These are phyloP conservation scores for Stemphylium lycopersici DNA, from an alignment of 2,329 filamentous ascomycete species.

Conservation along the genomic window DNA sequence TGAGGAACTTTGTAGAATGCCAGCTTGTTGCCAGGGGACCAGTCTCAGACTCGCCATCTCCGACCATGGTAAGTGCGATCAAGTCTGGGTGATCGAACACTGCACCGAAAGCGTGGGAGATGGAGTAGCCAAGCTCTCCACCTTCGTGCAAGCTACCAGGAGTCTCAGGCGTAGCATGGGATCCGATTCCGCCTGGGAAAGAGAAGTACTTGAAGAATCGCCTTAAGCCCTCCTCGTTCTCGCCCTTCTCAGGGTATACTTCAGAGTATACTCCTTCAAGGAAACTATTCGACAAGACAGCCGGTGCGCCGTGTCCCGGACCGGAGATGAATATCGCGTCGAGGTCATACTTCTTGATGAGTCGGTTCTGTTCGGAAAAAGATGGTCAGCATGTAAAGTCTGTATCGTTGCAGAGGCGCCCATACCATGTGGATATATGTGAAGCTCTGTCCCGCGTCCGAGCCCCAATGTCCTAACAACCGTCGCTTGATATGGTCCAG, in stretches of 20 bases:
- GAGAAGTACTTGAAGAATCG: conserved; percentile 84
- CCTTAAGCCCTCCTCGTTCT: conserved; percentile 71
- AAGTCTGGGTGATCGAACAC: conserved; percentile 78
- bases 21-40: conserved; percentile 79
- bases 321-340: conserved; percentile 76
- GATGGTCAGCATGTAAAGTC: background rate
- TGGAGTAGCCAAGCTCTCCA: conserved; percentile 80
- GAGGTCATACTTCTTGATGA: conserved; percentile 80
- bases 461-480: conserved; percentile 79
- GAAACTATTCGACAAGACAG: conserved; percentile 76
- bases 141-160: conserved; percentile 79
- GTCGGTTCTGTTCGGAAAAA: conserved; percentile 59
- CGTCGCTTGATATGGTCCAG: conserved; percentile 75
- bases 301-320: conserved; percentile 78
- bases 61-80: conserved; percentile 78
- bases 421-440: conserved; percentile 76
- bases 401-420: background rate
- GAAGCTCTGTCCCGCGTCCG: conserved; percentile 80
- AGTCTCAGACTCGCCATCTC: conserved; percentile 82
- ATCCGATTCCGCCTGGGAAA: conserved; percentile 79
- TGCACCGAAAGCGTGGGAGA: conserved; percentile 78
- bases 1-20: conserved; percentile 84
- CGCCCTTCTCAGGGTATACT: conserved; percentile 75
- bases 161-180: conserved; percentile 79
- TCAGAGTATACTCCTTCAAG: conserved; percentile 79